These are phyloP conservation scores for Penicillium crustosum DNA, from an alignment of 2,329 filamentous ascomycete genomes.

Conservation along the genomic window DNA sequence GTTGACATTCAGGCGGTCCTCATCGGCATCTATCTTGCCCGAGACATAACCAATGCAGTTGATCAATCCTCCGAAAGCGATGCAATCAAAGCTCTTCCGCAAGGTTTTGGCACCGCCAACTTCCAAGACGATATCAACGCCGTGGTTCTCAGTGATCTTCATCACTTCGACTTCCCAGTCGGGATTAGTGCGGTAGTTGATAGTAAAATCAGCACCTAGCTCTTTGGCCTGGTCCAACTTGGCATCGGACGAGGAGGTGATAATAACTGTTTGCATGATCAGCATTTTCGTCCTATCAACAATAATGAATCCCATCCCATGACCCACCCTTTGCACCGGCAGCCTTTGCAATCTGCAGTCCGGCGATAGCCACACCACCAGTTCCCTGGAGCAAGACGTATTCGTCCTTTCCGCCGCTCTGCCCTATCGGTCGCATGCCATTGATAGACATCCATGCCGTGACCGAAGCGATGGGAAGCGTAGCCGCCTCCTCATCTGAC, in stretches of 20 bases:
- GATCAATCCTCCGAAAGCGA: constrained; percentile 49
- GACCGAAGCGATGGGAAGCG: constrained; percentile 49
- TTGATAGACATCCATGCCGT: constrained; percentile 54
- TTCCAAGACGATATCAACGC: constrained; percentile 55
- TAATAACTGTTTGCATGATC: constrained; percentile 43
- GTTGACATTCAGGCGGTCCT: constrained; percentile 60
- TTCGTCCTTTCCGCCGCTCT: constrained; percentile 48
- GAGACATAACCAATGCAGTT: constrained; percentile 50
- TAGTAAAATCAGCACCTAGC: constrained; percentile 50
- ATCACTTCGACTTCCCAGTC: constrained; percentile 50
- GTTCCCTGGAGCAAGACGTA: constrained; percentile 58
- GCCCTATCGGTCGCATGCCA: constrained; percentile 41
- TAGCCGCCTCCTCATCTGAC: constrained; percentile 40
- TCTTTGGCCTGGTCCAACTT: constrained; percentile 53
- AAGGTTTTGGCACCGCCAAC: constrained; percentile 53
- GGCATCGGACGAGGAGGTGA: constrained; percentile 52
- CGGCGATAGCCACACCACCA: constrained; percentile 49
- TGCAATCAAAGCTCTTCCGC: constrained; percentile 49
- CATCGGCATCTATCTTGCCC: constrained; percentile 56
- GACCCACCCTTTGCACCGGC: constrained; percentile 43
- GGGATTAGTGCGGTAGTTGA: constrained; percentile 52
- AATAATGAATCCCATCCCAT: not conserved
- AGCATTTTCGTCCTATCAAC: not conserved
- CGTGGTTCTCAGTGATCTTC: constrained; percentile 45
- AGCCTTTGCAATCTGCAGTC: constrained; percentile 50